Conservation (phyloP, 2,329 filamentous ascomycete species). For the Metarhizium guizhouense region DNA sequence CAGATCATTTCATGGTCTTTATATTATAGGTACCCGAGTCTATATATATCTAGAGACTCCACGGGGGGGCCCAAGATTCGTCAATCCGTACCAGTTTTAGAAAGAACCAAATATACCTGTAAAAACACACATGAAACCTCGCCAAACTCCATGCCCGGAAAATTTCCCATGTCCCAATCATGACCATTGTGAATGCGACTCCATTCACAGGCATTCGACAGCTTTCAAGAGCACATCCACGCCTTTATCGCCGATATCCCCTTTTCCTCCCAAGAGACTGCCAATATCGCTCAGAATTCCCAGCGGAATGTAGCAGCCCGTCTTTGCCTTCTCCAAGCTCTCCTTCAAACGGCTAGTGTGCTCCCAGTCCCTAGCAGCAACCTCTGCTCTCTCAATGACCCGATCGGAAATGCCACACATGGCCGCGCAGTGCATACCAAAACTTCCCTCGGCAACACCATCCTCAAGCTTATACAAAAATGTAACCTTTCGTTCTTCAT, state of each 20-base stretch:
- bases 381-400: slow-evolving; percentile 79
- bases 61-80: background rate
- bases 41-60: background rate
- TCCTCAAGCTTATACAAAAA: slow-evolving; percentile 93
- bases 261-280: slow-evolving; percentile 57
- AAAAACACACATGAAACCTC: background rate
- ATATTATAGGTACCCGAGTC: background rate
- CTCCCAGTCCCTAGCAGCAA: slow-evolving; percentile 87
- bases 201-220: slow-evolving; percentile 44
- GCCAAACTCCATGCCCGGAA: background rate
- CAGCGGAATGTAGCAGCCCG: slow-evolving; percentile 72
- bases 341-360: slow-evolving; percentile 87
- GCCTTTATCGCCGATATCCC: slow-evolving; percentile 39
- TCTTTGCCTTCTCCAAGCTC: slow-evolving; percentile 71
- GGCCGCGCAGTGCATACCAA: slow-evolving; percentile 96
- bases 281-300: slow-evolving; percentile 84
- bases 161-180: background rate
- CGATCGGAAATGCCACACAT: slow-evolving; percentile 90
- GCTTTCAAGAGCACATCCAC: slow-evolving; percentile 51
- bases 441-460: slow-evolving; percentile 90
- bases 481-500: slow-evolving; percentile 74
- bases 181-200: slow-evolving; percentile 2
- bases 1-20: background rate
- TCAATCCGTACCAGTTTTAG: background rate
- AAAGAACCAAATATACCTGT: background rate